Evolutionary conservation across 352 stramenopile species (phyloP).

Genomic region (Saprolegnia parasitica): DNA sequence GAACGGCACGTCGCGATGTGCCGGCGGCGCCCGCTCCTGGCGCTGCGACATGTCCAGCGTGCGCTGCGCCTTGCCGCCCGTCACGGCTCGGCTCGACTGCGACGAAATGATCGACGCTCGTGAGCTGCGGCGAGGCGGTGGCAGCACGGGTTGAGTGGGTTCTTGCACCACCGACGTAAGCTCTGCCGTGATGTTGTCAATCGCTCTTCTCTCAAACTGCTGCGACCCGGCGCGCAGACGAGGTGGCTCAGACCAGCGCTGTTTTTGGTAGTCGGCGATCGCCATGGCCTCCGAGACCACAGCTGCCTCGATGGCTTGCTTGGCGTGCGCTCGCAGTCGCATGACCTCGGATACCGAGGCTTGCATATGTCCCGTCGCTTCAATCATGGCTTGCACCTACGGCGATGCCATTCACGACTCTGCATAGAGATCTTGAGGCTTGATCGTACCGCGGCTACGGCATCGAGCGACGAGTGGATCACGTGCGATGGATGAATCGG

Average conservation of each 20-base stretch:
- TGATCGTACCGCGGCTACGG: conserved; percentile 10
- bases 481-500: conserved; percentile 26
- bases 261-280: conserved; percentile 27
- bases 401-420: background rate
- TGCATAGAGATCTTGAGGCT: background rate
- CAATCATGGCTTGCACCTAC: conserved; percentile 28
- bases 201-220: conserved; percentile 1
- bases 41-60: too few relatives aligned
- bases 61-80: too few relatives aligned
- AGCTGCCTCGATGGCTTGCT: conserved; percentile 24
- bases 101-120: background rate
- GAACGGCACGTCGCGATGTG: too few relatives aligned
- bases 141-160: conserved; percentile 11
- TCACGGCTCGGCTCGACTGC: background rate
- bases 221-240: background rate
- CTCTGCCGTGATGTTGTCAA: conserved; percentile 14
- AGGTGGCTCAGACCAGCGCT: background rate
- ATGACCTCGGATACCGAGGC: conserved; percentile 18
- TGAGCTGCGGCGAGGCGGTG: background rate
- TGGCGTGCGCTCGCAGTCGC: conserved; percentile 9
- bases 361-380: conserved; percentile 18
- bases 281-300: conserved; percentile 28
- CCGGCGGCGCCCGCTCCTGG: too few relatives aligned
- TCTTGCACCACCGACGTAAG: conserved; percentile 6
- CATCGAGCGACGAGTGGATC: conserved; percentile 23